Percentiles rank a stretch among this genome's conserved stretches.
phyloP scores from a whole-genome alignment of 2,329 filamentous ascomycete genomes.

The Chaetomiaceae sp. region DNA sequence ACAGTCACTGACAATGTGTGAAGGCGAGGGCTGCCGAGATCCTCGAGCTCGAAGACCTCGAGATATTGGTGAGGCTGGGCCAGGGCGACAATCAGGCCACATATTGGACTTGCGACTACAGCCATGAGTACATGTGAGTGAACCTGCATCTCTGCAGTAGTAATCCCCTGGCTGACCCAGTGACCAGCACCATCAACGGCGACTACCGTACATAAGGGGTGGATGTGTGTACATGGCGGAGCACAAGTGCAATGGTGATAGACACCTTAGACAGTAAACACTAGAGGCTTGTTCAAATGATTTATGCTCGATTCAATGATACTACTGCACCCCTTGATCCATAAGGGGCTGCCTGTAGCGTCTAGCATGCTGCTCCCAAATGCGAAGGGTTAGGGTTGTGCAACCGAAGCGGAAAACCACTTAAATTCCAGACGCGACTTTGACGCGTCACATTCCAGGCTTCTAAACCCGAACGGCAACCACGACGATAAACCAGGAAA shows the following conservation, averaged over 20 bases:
- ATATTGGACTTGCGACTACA: slow-evolving; percentile 85
- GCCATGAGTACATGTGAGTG: slow-evolving; percentile 64
- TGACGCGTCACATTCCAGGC: too few relatives aligned
- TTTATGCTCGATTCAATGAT: too few relatives aligned
- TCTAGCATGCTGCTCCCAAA: too few relatives aligned
- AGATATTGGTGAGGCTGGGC: slow-evolving; percentile 70
- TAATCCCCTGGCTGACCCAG: slow-evolving; percentile 18
- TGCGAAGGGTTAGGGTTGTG: slow-evolving; percentile 19
- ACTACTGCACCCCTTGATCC: too few relatives aligned
- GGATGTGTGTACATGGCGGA: background rate
- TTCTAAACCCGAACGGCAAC: too few relatives aligned
- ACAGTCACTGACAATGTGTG: background rate
- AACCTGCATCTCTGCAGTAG: background rate
- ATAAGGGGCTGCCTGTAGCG: too few relatives aligned
- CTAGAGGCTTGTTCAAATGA: too few relatives aligned
- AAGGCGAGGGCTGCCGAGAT: slow-evolving; percentile 67
- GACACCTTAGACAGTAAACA: background rate
- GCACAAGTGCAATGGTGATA: background rate
- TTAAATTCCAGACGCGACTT: slow-evolving; percentile 20
- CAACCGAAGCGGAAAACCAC: slow-evolving; percentile 9
- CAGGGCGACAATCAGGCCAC: slow-evolving; percentile 64
- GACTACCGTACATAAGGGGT: slow-evolving; percentile 57
- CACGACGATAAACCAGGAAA: too few relatives aligned
- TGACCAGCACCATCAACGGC: slow-evolving; percentile 54
- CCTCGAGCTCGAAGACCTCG: slow-evolving; percentile 69